These are phyloP conservation scores for Paramecium octaurelia DNA, from an alignment of 73 alveolate genomes.

Conservation along the genomic window DNA sequence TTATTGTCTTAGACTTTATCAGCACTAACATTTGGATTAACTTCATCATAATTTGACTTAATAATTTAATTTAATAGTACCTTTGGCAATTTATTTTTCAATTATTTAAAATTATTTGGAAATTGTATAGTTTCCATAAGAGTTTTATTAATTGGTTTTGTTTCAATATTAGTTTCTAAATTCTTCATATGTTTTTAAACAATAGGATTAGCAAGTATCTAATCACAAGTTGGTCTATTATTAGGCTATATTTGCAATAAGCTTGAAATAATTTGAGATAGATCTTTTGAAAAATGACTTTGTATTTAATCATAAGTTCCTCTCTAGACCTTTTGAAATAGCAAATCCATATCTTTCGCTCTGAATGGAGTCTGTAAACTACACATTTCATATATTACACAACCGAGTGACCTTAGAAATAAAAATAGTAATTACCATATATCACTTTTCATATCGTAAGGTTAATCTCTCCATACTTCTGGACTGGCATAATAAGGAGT, in stretches of 20 bases:
- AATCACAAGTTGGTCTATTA: slow-evolving; percentile 45
- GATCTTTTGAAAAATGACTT: slow-evolving; percentile 15
- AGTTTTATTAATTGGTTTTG: neutral
- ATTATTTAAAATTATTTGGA: neutral
- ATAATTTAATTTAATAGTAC: neutral
- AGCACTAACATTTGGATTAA: neutral
- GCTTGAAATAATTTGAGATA: neutral
- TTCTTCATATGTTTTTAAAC: neutral
- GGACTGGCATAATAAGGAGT: slow-evolving; percentile 75
- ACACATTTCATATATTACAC: slow-evolving; percentile 72
- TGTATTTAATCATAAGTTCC: slow-evolving; percentile 61
- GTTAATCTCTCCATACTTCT: slow-evolving; percentile 72
- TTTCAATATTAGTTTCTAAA: neutral
- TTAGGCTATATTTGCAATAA: slow-evolving; percentile 31
- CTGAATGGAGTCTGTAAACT: slow-evolving; percentile 77
- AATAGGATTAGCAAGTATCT: neutral
- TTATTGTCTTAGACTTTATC: neutral
- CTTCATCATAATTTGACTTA: slow-evolving; percentile 26
- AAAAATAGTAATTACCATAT: slow-evolving; percentile 36
- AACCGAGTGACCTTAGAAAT: slow-evolving; percentile 63
- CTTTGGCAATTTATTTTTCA: slow-evolving; percentile 15
- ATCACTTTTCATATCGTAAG: slow-evolving; percentile 69
- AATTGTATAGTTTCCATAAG: slow-evolving; percentile 13
- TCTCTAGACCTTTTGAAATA: slow-evolving; percentile 62
- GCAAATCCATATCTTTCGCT: slow-evolving; percentile 77